These are phyloP conservation scores for Brassica juncea DNA, from an alignment of 345 rosid species.

Conservation along the genomic window DNA sequence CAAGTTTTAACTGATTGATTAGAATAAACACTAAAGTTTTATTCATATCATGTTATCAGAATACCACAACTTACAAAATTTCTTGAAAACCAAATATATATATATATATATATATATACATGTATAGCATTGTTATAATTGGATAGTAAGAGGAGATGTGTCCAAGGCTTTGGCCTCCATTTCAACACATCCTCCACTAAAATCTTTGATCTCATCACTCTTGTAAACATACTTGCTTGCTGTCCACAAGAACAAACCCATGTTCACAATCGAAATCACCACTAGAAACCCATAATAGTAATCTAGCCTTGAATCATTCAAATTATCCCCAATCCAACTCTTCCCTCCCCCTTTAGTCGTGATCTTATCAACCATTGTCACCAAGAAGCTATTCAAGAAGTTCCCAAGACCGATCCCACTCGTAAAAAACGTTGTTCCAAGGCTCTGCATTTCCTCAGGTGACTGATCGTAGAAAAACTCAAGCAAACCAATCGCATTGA, in stretches of 20 bases:
- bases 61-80: conserved; percentile 9
- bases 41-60: conserved; percentile 33
- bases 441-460: conserved; percentile 91
- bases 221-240: conserved; percentile 67
- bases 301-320: conserved; percentile 78
- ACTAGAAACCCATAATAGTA: conserved; percentile 82
- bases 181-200: conserved; percentile 46
- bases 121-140: conserved; percentile 35
- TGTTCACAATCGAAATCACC: conserved; percentile 59
- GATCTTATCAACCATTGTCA: conserved; percentile 70
- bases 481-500: conserved; percentile 70
- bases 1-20: neutral
- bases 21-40: conserved; percentile 18
- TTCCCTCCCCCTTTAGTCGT: conserved; percentile 53
- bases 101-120: conserved; percentile 23
- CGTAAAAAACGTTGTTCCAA: conserved; percentile 88
- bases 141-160: conserved; percentile 53
- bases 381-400: conserved; percentile 75
- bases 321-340: conserved; percentile 85
- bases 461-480: conserved; percentile 94
- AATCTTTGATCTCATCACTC: conserved; percentile 51
- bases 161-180: conserved; percentile 59
- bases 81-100: neutral
- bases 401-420: conserved; percentile 89
- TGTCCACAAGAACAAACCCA: conserved; percentile 75